Percentiles rank a stretch among this genome's conserved stretches.
Conservation (phyloP, 306 rosid genomes). For the Fragaria nilgerrensis region DNA sequence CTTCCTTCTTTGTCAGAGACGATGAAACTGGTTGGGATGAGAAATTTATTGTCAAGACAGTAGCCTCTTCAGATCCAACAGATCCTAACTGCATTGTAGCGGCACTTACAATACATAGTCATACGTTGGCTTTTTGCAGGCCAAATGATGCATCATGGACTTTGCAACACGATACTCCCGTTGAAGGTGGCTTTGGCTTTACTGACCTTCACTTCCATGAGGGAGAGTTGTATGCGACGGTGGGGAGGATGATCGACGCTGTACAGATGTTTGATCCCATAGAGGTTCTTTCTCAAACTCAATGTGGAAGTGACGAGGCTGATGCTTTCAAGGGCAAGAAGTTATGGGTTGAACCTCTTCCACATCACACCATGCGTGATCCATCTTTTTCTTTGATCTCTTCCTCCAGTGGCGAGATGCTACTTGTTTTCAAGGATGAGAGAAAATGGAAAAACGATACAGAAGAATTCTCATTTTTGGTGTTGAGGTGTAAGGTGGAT, state of each 20-base stretch:
- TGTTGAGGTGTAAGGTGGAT: too few relatives aligned
- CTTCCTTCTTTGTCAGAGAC: neutral
- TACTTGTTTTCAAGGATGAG: too few relatives aligned
- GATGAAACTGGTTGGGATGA: neutral
- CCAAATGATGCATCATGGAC: neutral
- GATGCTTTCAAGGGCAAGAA: neutral
- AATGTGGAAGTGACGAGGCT: neutral
- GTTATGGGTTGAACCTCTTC: too few relatives aligned
- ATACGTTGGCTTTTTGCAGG: neutral
- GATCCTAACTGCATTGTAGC: neutral
- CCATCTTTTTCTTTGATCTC: too few relatives aligned
- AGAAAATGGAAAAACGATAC: too few relatives aligned
- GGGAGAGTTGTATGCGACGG: neutral
- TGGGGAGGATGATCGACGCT: neutral
- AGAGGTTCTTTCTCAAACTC: neutral
- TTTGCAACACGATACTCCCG: neutral
- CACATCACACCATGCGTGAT: neutral
- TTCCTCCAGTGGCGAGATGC: too few relatives aligned
- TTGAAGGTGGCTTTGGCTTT: neutral
- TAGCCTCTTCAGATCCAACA: neutral
- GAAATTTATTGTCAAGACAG: neutral
- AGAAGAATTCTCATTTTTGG: too few relatives aligned
- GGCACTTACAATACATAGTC: neutral
- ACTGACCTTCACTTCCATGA: neutral
- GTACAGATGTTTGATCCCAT: neutral